Percentiles rank a stretch among this genome's conserved stretches.
These are phyloP conservation scores for Pholiota microspora DNA, from an alignment of 768 basidiomycete genomes.

Conservation along the genomic window DNA sequence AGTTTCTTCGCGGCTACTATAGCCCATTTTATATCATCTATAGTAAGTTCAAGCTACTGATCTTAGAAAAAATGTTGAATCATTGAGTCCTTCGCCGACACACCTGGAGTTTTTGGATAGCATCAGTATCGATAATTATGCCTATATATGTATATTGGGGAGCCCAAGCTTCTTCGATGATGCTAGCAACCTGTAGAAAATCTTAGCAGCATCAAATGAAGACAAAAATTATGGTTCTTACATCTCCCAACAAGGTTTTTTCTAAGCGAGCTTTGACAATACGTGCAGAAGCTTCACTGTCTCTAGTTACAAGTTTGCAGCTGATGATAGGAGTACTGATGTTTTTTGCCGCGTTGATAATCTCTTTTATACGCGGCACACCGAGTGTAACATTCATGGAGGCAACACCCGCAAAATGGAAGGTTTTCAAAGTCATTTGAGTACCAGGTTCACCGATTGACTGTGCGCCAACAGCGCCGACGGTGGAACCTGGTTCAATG, in stretches of 20 bases:
- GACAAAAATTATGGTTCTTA: constrained; percentile 32
- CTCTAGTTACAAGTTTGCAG: constrained; percentile 81
- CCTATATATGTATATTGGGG: constrained; percentile 91
- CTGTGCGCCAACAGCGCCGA: constrained; percentile 97
- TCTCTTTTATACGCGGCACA: constrained; percentile 99
- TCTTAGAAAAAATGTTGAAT: not conserved
- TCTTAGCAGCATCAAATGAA: not conserved
- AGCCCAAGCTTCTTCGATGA: constrained; percentile 96
- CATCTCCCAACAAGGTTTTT: constrained; percentile 92
- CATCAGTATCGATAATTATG: constrained; percentile 85
- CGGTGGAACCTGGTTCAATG: constrained; percentile 98
- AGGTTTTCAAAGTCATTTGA: constrained; percentile 99
- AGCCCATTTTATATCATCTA: constrained; percentile 92
- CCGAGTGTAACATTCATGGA: constrained; percentile 99
- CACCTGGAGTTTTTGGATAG: constrained; percentile 87
- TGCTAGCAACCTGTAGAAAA: constrained; percentile 70
- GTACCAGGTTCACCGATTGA: constrained; percentile 99
- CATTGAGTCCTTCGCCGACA: constrained; percentile 9
- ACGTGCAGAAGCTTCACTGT: constrained; percentile 92
- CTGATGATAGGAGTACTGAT: constrained; percentile 99
- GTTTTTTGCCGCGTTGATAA: constrained; percentile 97
- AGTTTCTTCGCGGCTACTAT: constrained; percentile 85
- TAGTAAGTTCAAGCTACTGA: constrained; percentile 80
- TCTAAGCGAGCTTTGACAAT: constrained; percentile 97
- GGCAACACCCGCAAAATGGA: constrained; percentile 99